Evolutionary conservation across 2,329 filamentous ascomycete genomes (phyloP), one percentile per base, ranked within the genome.

Genomic region (Diaporthe capsici): DNA sequence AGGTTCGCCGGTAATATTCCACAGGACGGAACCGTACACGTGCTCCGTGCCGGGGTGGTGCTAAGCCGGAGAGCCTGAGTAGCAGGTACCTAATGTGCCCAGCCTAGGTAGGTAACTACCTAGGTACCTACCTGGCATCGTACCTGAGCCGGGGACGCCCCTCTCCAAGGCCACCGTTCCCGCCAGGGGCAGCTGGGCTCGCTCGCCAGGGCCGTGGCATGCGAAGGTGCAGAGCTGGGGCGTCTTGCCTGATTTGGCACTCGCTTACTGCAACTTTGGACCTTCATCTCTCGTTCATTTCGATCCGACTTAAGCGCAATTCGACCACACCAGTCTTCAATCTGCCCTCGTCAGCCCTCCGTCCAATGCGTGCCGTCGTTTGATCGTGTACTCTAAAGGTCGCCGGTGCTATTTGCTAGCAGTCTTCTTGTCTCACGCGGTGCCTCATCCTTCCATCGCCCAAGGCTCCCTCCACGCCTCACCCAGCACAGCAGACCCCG

Each of bases 211-310:
- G 42, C 61, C 61, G 20, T 44, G 61, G 61, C 61, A 34, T 20
- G 42, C 42, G 44, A 37, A 31, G 60, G 22, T n/a, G n/a, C 34
- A 68, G 31, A 68, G 65, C 65, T 53, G 49, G 65, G 15, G 65
- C 65, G 49, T 28, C 65, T 70, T 70, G 65, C 65, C 65, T n/a
- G 49, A 53, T 70, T 55, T 42, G 49, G 65, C 34, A 25, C 65
- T 70, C 65, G 65, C 65, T 70, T 70, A 70, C 22, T 70, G 34
- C 65, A 70, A 70, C 47, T 55, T 70, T 55, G 65, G 65, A 70
- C 65, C 65, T 70, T 70, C 65, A 70, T 70, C 65, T 70, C 65
- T 70, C 34, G 65, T 53, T 70, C 65, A 70, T 70, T 70, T 70
- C 65, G 65, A 70, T 70, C 65, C 49, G 65, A 39, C 65, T 25